Conservation (phyloP, 495 filamentous ascomycete species). For the Talaromyces stipitatus region DNA sequence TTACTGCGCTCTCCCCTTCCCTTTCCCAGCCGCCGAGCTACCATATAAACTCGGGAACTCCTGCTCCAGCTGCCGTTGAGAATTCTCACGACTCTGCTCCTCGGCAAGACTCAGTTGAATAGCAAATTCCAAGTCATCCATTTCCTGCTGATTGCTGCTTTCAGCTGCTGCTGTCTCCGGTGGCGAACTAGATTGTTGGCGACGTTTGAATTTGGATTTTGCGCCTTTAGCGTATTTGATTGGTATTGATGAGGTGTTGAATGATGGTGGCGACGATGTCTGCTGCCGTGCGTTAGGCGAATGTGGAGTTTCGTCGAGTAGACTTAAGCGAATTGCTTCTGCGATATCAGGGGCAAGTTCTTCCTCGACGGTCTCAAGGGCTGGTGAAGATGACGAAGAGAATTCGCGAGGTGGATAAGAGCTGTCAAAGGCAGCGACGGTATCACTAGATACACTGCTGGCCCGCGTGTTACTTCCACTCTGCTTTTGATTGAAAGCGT, state of each 20-base stretch:
- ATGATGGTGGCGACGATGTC: slow-evolving; percentile 28
- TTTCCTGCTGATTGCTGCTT: slow-evolving; percentile 37
- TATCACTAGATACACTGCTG: slow-evolving; percentile 37
- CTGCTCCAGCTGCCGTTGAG: slow-evolving; percentile 43
- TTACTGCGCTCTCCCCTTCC: slow-evolving; percentile 39
- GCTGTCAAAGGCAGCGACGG: slow-evolving; percentile 36
- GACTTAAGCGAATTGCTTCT: slow-evolving; percentile 70
- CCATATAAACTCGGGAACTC: slow-evolving; percentile 50
- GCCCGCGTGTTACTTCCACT: slow-evolving; percentile 39
- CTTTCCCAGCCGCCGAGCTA: slow-evolving; percentile 20
- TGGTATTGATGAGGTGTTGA: slow-evolving; percentile 29
- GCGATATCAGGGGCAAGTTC: slow-evolving; percentile 70
- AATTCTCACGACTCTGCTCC: slow-evolving; percentile 47
- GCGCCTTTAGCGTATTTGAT: slow-evolving; percentile 43
- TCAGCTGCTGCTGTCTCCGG: slow-evolving; percentile 14
- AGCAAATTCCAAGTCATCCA: slow-evolving; percentile 78
- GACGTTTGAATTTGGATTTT: slow-evolving; percentile 7
- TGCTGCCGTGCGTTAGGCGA: slow-evolving; percentile 22
- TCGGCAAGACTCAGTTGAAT: slow-evolving; percentile 79
- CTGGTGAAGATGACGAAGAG: slow-evolving; percentile 32
- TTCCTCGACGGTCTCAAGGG: slow-evolving; percentile 36
- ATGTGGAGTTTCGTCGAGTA: slow-evolving; percentile 45
- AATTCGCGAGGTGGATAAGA: slow-evolving; percentile 41
- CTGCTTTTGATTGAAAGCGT: slow-evolving; percentile 50
- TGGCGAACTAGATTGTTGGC: slow-evolving; percentile 12